These are phyloP conservation scores for Stachybotrys echinatus DNA, from an alignment of 2,329 filamentous ascomycete genomes.

Conservation along the genomic window DNA sequence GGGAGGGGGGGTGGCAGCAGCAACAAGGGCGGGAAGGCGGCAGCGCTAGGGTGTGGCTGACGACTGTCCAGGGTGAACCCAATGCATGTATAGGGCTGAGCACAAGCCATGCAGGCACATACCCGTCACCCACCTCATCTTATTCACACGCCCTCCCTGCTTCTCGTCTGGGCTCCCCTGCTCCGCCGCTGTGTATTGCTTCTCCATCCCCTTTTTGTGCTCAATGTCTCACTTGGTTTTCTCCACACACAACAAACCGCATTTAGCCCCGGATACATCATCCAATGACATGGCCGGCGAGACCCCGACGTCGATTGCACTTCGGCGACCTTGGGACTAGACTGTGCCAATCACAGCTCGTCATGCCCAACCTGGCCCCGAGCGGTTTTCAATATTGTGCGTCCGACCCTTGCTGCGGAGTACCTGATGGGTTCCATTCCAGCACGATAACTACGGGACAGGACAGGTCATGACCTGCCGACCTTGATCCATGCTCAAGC, in stretches of 20 bases:
- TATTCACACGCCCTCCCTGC: not conserved
- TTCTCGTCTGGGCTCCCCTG: too few relatives aligned
- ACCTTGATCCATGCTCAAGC: too few relatives aligned
- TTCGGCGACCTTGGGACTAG: not conserved
- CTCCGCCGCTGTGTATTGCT: not conserved
- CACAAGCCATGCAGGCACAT: conserved; percentile 11
- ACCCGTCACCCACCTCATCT: not conserved
- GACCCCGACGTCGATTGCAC: not conserved
- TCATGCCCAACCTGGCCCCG: not conserved
- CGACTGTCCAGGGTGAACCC: conserved; percentile 9
- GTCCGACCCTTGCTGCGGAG: not conserved
- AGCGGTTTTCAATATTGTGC: not conserved
- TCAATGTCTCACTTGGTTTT: not conserved
- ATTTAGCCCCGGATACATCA: not conserved
- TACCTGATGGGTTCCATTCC: not conserved
- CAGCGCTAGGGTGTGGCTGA: conserved; percentile 19
- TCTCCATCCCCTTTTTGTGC: not conserved
- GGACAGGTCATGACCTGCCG: too few relatives aligned
- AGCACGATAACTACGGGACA: too few relatives aligned
- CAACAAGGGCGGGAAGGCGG: conserved; percentile 14
- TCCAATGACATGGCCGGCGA: not conserved
- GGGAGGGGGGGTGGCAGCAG: not conserved
- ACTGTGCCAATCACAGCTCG: not conserved
- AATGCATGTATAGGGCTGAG: conserved; percentile 20
- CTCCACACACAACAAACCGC: too few relatives aligned